These are phyloP conservation scores for Boletus subparvulus DNA, from an alignment of 768 basidiomycete species.

Conservation along the genomic window DNA sequence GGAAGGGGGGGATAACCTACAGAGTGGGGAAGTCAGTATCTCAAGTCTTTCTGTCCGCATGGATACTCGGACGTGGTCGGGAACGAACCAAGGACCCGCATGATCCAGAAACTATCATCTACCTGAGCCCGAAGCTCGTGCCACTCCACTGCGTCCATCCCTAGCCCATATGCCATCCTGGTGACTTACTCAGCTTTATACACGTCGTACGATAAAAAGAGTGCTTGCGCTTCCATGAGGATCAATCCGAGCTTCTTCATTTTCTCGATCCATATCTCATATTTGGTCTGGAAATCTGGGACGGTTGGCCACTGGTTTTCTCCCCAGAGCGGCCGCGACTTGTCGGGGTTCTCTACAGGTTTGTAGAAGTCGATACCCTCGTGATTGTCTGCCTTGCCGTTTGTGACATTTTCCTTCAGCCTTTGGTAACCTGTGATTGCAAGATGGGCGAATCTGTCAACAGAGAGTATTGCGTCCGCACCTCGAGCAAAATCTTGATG, in stretches of 20 bases:
- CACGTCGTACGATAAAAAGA: neutral
- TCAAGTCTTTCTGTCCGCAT: neutral
- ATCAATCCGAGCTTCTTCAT: constrained; percentile 82
- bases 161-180: constrained; percentile 82
- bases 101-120: constrained; percentile 86
- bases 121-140: constrained; percentile 62
- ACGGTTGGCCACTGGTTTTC: constrained; percentile 84
- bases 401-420: constrained; percentile 83
- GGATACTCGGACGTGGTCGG: neutral
- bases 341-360: constrained; percentile 69
- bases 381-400: constrained; percentile 80
- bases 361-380: constrained; percentile 84
- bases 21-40: neutral
- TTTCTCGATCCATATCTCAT: constrained; percentile 76
- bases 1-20: constrained; percentile 87
- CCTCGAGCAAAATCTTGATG: constrained; percentile 78
- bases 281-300: constrained; percentile 56
- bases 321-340: constrained; percentile 71
- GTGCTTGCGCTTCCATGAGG: constrained; percentile 80
- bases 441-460: neutral
- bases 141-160: constrained; percentile 73
- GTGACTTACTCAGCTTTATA: neutral
- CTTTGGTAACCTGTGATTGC: constrained; percentile 65
- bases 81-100: constrained; percentile 72
- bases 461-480: constrained; percentile 28